Conservation (phyloP, 176 grass and related monocot genomes). For the Typha latifolia region DNA sequence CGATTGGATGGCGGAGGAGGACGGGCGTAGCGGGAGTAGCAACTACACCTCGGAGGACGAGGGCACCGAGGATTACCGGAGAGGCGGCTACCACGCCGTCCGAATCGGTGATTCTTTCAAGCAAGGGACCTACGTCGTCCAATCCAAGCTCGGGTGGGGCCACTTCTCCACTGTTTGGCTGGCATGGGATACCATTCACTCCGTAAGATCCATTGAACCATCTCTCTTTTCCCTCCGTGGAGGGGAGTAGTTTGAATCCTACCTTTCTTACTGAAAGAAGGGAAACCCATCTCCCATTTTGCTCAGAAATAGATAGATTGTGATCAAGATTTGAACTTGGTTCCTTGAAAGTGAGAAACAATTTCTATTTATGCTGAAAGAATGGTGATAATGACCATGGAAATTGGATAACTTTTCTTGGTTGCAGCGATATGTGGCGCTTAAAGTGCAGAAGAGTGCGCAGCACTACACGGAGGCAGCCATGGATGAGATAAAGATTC, state of each 20-base stretch:
- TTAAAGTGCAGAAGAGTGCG: conserved; percentile 98
- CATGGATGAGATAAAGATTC: conserved; percentile 98
- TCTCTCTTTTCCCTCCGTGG: no score
- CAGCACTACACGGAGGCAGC: conserved; percentile 97
- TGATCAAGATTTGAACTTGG: conserved; percentile 4
- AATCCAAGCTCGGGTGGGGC: conserved; percentile 94
- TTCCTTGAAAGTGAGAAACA: neutral
- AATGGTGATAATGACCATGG: neutral
- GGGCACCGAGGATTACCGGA: conserved; percentile 90
- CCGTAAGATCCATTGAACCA: conserved; percentile 32
- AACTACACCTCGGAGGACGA: conserved; percentile 97
- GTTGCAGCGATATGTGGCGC: conserved; percentile 79
- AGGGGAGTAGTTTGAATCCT: no score
- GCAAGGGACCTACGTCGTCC: conserved; percentile 85
- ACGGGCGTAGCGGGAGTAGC: conserved; percentile 53
- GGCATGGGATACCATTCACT: conserved; percentile 81
- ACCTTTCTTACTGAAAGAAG: no score
- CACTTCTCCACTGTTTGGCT: conserved; percentile 99
- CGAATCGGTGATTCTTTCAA: conserved; percentile 86
- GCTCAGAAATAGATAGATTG: neutral
- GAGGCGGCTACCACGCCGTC: conserved; percentile 93
- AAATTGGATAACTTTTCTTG: neutral
- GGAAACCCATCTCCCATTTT: neutral
- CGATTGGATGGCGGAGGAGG: conserved; percentile 28
- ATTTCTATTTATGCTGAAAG: neutral